These are phyloP conservation scores for Paramarasmius palmivorus DNA, from an alignment of 1,284 basidiomycete genomes.

Conservation along the genomic window DNA sequence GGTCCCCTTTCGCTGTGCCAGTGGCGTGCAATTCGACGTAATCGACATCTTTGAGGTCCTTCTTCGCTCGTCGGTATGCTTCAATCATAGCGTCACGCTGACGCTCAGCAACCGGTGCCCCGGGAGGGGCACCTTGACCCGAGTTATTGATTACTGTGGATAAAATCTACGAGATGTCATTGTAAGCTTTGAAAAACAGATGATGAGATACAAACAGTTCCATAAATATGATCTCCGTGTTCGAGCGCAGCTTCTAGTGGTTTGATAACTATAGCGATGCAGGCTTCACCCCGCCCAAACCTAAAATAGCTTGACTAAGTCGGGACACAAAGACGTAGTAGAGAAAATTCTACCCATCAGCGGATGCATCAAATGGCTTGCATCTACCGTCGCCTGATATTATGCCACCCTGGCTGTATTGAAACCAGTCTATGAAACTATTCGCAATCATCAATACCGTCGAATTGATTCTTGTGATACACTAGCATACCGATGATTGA, in stretches of 20 bases:
- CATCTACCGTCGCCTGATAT: slow-evolving; percentile 45
- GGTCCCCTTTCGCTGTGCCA: slow-evolving; percentile 45
- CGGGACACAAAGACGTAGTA: slow-evolving; percentile 5
- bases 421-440: slow-evolving; percentile 32
- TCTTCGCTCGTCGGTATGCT: slow-evolving; percentile 28
- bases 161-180: slow-evolving; percentile 36
- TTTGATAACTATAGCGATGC: slow-evolving; percentile 24
- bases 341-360: slow-evolving; percentile 39
- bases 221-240: slow-evolving; percentile 27
- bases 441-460: not conserved
- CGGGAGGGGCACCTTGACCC: slow-evolving; percentile 30
- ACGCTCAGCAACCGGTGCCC: slow-evolving; percentile 30
- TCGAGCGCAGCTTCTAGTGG: slow-evolving; percentile 23
- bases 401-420: slow-evolving; percentile 35
- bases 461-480: not conserved
- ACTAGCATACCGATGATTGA: not conserved
- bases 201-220: slow-evolving; percentile 16
- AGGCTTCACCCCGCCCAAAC: slow-evolving; percentile 24
- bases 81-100: slow-evolving; percentile 32
- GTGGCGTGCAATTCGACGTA: slow-evolving; percentile 48
- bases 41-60: slow-evolving; percentile 36
- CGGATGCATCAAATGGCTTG: slow-evolving; percentile 49
- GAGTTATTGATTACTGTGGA: slow-evolving; percentile 34
- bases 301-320: slow-evolving; percentile 16
- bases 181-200: not conserved